Percentiles rank a stretch among this genome's conserved stretches.
Conservation (phyloP, 768 basidiomycete species). For the Neoboletus magnificus region DNA sequence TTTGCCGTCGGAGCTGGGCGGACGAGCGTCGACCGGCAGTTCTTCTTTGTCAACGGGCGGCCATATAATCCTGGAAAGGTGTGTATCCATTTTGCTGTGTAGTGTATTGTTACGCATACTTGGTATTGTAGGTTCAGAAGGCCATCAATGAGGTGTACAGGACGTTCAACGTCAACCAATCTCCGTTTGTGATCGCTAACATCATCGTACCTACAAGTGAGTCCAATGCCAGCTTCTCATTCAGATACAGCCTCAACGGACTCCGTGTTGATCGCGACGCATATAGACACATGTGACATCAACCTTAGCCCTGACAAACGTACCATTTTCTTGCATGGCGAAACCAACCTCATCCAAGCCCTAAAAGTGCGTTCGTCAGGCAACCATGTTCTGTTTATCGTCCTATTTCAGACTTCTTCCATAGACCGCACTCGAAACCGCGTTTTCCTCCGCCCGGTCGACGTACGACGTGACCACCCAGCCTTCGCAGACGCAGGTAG, state of each 20-base stretch:
- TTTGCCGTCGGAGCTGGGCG: slow-evolving; percentile 75
- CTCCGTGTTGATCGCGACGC: neutral
- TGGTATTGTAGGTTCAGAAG: slow-evolving; percentile 65
- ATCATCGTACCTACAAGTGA: slow-evolving; percentile 76
- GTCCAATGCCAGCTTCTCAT: slow-evolving; percentile 16
- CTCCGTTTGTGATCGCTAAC: slow-evolving; percentile 81
- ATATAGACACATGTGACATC: slow-evolving; percentile 75
- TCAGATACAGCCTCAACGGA: neutral
- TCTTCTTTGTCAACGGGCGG: slow-evolving; percentile 88
- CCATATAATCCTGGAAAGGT: slow-evolving; percentile 83
- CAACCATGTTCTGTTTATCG: too few relatives aligned
- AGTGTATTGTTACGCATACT: neutral
- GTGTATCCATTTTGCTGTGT: neutral
- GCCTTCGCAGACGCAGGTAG: slow-evolving; percentile 17
- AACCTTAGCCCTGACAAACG: slow-evolving; percentile 97
- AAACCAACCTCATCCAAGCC: slow-evolving; percentile 70
- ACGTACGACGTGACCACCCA: slow-evolving; percentile 56
- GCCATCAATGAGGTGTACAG: slow-evolving; percentile 92
- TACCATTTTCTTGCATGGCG: slow-evolving; percentile 89
- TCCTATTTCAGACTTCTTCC: neutral
- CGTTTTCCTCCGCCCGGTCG: slow-evolving; percentile 68
- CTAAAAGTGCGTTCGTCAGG: slow-evolving; percentile 56
- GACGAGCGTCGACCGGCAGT: slow-evolving; percentile 80
- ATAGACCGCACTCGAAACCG: slow-evolving; percentile 62
- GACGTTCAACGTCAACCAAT: slow-evolving; percentile 70